Percentiles rank a stretch among this genome's conserved stretches.
These are phyloP conservation scores for Globisporangium irregulare DNA, from an alignment of 352 stramenopile genomes.

Conservation along the genomic window DNA sequence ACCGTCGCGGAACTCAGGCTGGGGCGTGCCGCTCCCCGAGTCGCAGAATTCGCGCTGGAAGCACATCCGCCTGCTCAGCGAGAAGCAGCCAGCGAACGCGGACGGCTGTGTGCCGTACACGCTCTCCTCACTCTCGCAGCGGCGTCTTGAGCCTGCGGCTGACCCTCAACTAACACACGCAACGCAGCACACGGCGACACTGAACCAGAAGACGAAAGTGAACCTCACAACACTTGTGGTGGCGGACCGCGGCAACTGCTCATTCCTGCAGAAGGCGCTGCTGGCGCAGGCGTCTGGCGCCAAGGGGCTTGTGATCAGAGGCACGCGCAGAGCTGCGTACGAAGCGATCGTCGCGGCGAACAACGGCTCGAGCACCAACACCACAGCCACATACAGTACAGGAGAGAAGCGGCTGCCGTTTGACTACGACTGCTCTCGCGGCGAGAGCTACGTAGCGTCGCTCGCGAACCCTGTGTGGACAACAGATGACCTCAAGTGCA, in stretches of 20 bases:
- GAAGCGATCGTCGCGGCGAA: conserved; percentile 30
- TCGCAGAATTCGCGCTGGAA: conserved; percentile 55
- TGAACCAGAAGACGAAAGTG: neutral
- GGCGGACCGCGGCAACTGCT: conserved; percentile 72
- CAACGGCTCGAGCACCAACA: conserved; percentile 39
- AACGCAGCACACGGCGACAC: neutral
- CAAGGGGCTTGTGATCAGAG: conserved; percentile 50
- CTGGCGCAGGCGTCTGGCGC: conserved; percentile 52
- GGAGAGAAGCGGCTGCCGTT: conserved; percentile 39
- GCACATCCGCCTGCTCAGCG: conserved; percentile 34
- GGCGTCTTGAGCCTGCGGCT: conserved; percentile 2
- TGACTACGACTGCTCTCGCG: conserved; percentile 64
- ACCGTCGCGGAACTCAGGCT: conserved; percentile 49
- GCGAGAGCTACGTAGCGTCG: conserved; percentile 48
- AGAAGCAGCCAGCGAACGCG: conserved; percentile 22
- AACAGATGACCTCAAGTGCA: conserved; percentile 44
- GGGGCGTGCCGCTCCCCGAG: conserved; percentile 49
- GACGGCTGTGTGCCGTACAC: conserved; percentile 43
- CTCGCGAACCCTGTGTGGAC: conserved; percentile 41
- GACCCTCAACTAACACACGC: neutral
- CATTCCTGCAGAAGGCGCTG: conserved; percentile 62
- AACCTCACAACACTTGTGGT: conserved; percentile 42
- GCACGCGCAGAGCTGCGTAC: conserved; percentile 60
- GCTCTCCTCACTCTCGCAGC: conserved; percentile 10
- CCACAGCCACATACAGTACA: conserved; percentile 11